These are phyloP conservation scores for Monilinia aucupariae DNA, from an alignment of 2,329 filamentous ascomycete genomes.

Conservation along the genomic window DNA sequence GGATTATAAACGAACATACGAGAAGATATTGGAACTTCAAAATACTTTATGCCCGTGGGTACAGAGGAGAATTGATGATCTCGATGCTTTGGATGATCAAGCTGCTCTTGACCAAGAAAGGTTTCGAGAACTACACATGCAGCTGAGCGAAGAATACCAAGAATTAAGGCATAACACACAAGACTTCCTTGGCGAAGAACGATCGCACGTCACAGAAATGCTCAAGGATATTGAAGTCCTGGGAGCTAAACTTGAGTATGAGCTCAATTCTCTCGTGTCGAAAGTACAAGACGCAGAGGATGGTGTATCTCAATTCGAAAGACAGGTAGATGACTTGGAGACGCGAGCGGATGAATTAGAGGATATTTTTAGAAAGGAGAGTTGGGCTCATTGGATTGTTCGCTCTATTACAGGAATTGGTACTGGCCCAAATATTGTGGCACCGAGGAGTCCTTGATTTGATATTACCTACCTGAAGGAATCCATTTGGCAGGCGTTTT, in stretches of 20 bases:
- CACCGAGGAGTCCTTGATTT: constrained; percentile 17
- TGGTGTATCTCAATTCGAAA: constrained; percentile 72
- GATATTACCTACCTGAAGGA: neutral
- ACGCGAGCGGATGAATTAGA: constrained; percentile 58
- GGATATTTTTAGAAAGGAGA: constrained; percentile 33
- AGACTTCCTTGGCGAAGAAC: constrained; percentile 65
- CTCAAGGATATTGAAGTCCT: constrained; percentile 75
- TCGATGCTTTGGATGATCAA: constrained; percentile 56
- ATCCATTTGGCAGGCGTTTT: constrained; percentile 15
- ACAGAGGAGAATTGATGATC: constrained; percentile 47
- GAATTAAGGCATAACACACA: constrained; percentile 61
- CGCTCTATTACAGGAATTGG: constrained; percentile 35
- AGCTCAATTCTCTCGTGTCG: constrained; percentile 71
- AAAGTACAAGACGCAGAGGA: constrained; percentile 86
- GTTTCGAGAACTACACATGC: constrained; percentile 61
- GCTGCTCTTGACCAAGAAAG: constrained; percentile 60
- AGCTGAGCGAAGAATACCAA: constrained; percentile 65
- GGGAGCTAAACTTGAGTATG: constrained; percentile 84
- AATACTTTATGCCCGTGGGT: constrained; percentile 57
- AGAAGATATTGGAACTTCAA: constrained; percentile 48
- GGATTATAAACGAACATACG: constrained; percentile 51
- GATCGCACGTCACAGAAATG: constrained; percentile 60
- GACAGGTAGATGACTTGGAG: constrained; percentile 69
- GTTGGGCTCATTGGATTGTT: constrained; percentile 35
- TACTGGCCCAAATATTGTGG: constrained; percentile 31